Base-by-base conservation (phyloP, 2,329 filamentous ascomycete species). In the Sphaerostilbella broomeana region DNA sequence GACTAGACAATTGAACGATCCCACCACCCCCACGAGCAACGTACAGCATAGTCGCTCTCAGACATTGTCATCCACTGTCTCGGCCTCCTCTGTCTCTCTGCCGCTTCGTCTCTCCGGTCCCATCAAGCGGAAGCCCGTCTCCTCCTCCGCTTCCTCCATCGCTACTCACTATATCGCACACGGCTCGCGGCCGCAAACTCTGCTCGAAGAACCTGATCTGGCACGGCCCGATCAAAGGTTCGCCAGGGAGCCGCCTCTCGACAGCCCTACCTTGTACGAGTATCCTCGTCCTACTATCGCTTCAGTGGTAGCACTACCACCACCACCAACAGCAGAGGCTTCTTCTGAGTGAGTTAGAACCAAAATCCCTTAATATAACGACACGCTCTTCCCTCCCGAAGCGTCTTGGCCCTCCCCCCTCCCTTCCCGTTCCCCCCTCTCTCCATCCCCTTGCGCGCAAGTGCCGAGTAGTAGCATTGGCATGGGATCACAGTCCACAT, bases 261-360 rank as follows among this genome's bases (percentile, higher is more conserved):
- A 80, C 56, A 79, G 75, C 54, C 76, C 75, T 45, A 79, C 74
- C 21, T 60, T 80, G 34, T 79, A 80, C 69, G 73, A 77, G 52
- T 77, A 75, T 51, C 69, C 70, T 28, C 41, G 51, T 15, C 45
- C 51, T 35, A 40, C 48, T 29, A 45, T 49, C 31, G 45, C 45
- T 19, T 47, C 44, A 19, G 42, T 38, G 28, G 43, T 43, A 44
- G 43, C 44, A 35, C 40, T n/a, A n/a, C n/a, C n/a, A n/a, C n/a
- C n/a, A n/a, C n/a, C n/a, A n/a, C n/a, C n/a, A n/a, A n/a, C n/a
- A n/a, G n/a, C n/a, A n/a, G n/a, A n/a, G n/a, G n/a, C n/a, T n/a
- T n/a, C n/a, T n/a, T n/a, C 27, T 38, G 46, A 51, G 58, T 61
- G 45, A 61, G 58, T 56, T 25, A 25, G 22, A 9, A 25, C 12